Evolutionary conservation across 2,329 filamentous ascomycete genomes (phyloP).

Genomic region (Grosmannia huntii): DNA sequence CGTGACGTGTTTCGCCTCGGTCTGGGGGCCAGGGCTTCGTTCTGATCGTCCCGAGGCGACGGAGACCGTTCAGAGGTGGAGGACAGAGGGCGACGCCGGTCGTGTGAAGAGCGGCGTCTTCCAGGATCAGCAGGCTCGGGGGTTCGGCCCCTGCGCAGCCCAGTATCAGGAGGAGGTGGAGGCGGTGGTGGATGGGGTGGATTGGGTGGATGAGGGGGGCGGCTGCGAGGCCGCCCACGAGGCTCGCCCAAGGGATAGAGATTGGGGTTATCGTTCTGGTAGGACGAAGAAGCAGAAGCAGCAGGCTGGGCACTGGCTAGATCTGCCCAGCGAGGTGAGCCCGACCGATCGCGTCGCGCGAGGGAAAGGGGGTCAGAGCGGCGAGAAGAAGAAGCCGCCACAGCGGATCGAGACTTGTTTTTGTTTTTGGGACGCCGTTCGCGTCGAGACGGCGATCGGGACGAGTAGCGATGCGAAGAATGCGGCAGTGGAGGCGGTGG

Average conservation of each 20-base stretch:
- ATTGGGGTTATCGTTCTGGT: slow-evolving; percentile 9
- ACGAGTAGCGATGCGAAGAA: background rate
- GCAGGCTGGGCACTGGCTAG: background rate
- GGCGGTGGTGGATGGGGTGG: background rate
- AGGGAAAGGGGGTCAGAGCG: slow-evolving; percentile 8
- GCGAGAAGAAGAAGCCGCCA: slow-evolving; percentile 8
- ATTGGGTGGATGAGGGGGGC: slow-evolving; percentile 2
- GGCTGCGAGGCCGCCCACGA: slow-evolving; percentile 12
- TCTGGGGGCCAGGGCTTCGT: background rate
- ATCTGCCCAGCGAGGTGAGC: slow-evolving; percentile 12
- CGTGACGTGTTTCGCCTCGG: slow-evolving; percentile 27
- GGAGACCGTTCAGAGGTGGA: background rate
- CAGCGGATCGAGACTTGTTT: slow-evolving; percentile 2
- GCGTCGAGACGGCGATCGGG: background rate
- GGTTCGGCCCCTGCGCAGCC: slow-evolving; percentile 7
- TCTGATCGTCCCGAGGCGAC: background rate
- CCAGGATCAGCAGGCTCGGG: background rate
- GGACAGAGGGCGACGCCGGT: background rate
- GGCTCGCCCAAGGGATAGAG: slow-evolving; percentile 10
- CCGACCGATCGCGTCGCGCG: slow-evolving; percentile 15
- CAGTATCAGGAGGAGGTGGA: slow-evolving; percentile 12
- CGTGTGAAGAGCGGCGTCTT: background rate
- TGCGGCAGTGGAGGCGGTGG: background rate
- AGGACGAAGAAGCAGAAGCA: background rate
- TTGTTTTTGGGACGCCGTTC: background rate